A percentile compares a stretch with the other conserved stretches of the same genome.
Conservation (phyloP, 2,329 filamentous ascomycete genomes). For the Xylaria sp. region DNA sequence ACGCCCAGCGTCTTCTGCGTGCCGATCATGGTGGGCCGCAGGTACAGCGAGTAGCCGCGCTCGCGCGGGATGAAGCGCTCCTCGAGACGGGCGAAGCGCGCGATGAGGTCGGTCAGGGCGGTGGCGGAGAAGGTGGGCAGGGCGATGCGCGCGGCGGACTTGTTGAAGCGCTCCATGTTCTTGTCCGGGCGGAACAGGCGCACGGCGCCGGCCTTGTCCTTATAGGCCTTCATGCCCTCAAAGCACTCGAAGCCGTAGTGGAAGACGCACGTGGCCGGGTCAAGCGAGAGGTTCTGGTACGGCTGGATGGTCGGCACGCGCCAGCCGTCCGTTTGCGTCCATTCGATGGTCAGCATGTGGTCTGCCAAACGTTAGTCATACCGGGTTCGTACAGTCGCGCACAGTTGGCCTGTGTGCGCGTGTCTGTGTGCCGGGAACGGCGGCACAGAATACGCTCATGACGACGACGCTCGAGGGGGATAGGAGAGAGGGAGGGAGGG, state of each 20-base stretch:
- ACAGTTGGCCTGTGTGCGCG: too few relatives aligned
- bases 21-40: conserved; percentile 95
- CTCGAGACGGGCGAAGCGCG: conserved; percentile 79
- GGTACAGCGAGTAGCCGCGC: conserved; percentile 91
- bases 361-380: conserved; percentile 58
- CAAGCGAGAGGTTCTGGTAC: conserved; percentile 96
- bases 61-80: conserved; percentile 86
- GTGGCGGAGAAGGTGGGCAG: conserved; percentile 82
- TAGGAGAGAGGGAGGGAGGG: neutral
- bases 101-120: conserved; percentile 79
- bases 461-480: neutral
- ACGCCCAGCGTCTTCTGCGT: conserved; percentile 95
- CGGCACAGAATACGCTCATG: too few relatives aligned
- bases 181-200: conserved; percentile 91
- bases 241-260: conserved; percentile 99
- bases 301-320: conserved; percentile 80
- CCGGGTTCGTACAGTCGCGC: too few relatives aligned
- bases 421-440: too few relatives aligned
- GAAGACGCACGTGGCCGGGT: conserved; percentile 95
- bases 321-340: conserved; percentile 88
- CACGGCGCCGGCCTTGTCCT: conserved; percentile 77
- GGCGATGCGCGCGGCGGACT: conserved; percentile 87
- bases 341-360: conserved; percentile 96
- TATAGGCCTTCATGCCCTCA: conserved; percentile 99
- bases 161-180: conserved; percentile 96